Conservation (phyloP, 1,284 basidiomycete species). For the Sporisorium sorghi region DNA sequence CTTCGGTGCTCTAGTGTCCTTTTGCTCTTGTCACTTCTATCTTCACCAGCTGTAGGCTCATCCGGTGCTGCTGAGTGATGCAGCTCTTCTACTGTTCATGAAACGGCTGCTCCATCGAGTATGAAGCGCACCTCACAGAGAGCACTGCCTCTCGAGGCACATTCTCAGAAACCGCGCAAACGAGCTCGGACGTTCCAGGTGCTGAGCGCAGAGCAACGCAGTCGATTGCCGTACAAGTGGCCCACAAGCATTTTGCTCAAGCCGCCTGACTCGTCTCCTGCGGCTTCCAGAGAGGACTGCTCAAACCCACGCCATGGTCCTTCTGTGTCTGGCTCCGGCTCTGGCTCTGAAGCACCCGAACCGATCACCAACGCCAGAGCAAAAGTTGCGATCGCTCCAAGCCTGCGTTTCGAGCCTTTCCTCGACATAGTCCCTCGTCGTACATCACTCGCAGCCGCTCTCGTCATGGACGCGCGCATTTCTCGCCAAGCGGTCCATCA, state of each 20-base stretch:
- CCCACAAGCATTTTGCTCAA: neutral
- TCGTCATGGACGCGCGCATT: neutral
- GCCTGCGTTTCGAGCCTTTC: neutral
- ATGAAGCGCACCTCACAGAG: neutral
- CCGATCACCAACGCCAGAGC: neutral
- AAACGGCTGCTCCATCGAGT: neutral
- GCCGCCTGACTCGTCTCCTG: neutral
- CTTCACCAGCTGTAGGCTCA: neutral
- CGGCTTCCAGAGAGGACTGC: neutral
- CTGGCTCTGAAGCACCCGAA: too few relatives aligned
- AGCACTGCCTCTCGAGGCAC: neutral
- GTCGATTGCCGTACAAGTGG: neutral
- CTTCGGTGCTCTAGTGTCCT: neutral
- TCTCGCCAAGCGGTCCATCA: conserved; percentile 3
- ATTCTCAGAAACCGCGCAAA: neutral
- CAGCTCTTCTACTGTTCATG: neutral
- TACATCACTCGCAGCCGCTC: too few relatives aligned
- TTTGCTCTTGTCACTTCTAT: too few relatives aligned
- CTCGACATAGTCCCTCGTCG: conserved; percentile 7
- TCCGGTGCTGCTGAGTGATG: neutral
- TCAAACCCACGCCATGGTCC: neutral
- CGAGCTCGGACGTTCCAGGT: neutral
- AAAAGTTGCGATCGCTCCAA: neutral
- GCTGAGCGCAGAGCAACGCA: conserved; percentile 1
- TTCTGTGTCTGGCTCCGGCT: neutral